These are phyloP conservation scores for Thecaphora thlaspeos DNA, from an alignment of 1,284 basidiomycete species.

Conservation along the genomic window DNA sequence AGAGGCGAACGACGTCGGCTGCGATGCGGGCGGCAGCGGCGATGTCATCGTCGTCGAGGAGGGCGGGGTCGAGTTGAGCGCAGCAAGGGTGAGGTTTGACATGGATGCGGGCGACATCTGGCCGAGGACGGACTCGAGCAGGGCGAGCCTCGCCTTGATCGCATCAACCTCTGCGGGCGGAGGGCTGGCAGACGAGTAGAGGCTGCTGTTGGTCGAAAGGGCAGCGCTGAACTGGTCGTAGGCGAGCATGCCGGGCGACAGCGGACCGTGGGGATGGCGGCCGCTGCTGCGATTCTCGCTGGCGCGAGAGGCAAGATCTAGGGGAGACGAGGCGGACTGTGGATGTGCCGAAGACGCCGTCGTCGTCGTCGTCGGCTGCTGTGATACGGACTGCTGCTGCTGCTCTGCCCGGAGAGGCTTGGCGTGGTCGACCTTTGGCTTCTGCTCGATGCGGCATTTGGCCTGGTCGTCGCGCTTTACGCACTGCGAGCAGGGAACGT, in stretches of 20 bases:
- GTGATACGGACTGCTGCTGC: neutral
- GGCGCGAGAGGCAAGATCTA: no score
- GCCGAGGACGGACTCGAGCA: conserved; percentile 43
- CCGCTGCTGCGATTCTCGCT: neutral
- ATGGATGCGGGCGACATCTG: conserved; percentile 9
- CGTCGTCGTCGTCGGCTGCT: neutral
- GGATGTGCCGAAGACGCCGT: no score
- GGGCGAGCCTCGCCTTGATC: conserved; percentile 52
- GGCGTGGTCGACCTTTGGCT: conserved; percentile 16
- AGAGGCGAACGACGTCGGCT: neutral
- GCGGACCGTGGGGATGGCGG: conserved; percentile 5
- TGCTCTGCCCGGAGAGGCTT: neutral
- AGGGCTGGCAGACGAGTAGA: conserved; percentile 15
- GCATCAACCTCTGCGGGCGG: conserved; percentile 43
- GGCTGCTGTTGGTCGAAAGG: conserved; percentile 17
- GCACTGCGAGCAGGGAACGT: conserved; percentile 53
- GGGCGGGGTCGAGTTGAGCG: neutral
- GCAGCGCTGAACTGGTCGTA: conserved; percentile 31
- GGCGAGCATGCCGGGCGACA: conserved; percentile 19
- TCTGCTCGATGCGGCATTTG: conserved; percentile 44
- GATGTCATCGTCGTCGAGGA: neutral
- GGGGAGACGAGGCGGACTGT: neutral
- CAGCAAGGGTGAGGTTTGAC: neutral
- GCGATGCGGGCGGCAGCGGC: neutral
- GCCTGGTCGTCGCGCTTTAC: conserved; percentile 51